phyloP scores from a whole-genome alignment of 192 early-diverging fungal species.

The Linnemannia schmuckeri region DNA sequence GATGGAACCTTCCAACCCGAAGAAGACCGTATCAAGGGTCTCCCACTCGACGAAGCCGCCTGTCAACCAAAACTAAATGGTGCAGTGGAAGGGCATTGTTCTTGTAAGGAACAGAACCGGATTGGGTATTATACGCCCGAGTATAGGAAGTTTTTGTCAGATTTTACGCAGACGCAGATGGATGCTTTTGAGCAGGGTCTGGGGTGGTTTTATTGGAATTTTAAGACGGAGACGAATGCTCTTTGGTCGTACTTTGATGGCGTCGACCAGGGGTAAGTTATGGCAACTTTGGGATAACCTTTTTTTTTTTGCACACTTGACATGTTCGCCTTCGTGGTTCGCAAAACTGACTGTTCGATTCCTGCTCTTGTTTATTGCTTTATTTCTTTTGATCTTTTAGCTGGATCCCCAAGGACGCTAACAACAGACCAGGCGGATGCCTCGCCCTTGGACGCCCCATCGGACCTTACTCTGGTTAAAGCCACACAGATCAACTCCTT shows the following conservation, averaged over 20 bases:
- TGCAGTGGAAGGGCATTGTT: constrained; percentile 57
- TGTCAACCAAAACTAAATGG: constrained; percentile 28
- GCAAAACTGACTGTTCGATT: neutral
- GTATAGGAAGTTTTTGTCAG: constrained; percentile 57
- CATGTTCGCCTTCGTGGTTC: too few relatives aligned
- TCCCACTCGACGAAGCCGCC: constrained; percentile 6
- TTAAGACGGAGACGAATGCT: constrained; percentile 70
- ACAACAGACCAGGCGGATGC: constrained; percentile 52
- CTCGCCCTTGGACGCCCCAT: constrained; percentile 25
- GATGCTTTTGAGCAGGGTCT: constrained; percentile 75
- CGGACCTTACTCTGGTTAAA: neutral
- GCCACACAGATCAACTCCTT: neutral
- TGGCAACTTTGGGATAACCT: too few relatives aligned
- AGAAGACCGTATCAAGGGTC: constrained; percentile 13
- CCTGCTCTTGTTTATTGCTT: neutral
- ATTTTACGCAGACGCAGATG: constrained; percentile 74
- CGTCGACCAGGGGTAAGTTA: constrained; percentile 43
- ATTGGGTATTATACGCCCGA: constrained; percentile 33
- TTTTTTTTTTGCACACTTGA: neutral
- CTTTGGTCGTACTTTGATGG: constrained; percentile 73
- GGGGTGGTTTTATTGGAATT: constrained; percentile 86
- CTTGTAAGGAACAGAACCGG: constrained; percentile 67
- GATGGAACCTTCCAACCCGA: constrained; percentile 66
- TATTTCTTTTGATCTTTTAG: constrained; percentile 34
- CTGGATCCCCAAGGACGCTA: constrained; percentile 74